These are phyloP conservation scores for Gossypium thurberi DNA, from an alignment of 345 rosid genomes.

Conservation along the genomic window DNA sequence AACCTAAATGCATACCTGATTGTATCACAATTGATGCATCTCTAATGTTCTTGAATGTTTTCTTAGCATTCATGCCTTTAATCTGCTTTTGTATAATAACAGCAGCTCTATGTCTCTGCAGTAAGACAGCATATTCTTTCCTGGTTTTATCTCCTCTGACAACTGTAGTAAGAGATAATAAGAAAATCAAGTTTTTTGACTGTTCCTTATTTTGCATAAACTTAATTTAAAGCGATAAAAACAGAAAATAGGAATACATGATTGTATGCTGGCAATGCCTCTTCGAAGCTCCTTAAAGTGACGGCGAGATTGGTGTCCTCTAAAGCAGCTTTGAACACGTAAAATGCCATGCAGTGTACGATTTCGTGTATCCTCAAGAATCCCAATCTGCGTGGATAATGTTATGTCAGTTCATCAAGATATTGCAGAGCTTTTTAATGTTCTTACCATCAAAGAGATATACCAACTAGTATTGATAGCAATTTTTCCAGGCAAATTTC, in stretches of 20 bases:
- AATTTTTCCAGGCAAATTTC: neutral
- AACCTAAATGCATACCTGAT: conserved; percentile 44
- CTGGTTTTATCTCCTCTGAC: conserved; percentile 67
- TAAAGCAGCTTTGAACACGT: conserved; percentile 90
- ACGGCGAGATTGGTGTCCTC: conserved; percentile 83
- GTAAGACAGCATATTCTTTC: conserved; percentile 56
- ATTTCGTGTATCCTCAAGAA: conserved; percentile 95
- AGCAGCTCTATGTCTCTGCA: conserved; percentile 79
- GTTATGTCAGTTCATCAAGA: neutral
- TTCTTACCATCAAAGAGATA: neutral
- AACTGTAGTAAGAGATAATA: conserved; percentile 42
- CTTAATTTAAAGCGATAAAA: neutral
- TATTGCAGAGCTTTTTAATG: neutral
- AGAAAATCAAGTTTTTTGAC: conserved; percentile 2
- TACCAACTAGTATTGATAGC: neutral
- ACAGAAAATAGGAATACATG: conserved; percentile 47
- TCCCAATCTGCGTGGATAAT: conserved; percentile 64
- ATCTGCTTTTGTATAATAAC: conserved; percentile 60
- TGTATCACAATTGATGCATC: conserved; percentile 64
- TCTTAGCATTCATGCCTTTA: conserved; percentile 44
- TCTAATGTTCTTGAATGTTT: conserved; percentile 35
- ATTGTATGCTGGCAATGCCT: conserved; percentile 63
- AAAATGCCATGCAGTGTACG: conserved; percentile 93
- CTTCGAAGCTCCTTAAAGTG: conserved; percentile 51
- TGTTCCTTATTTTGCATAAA: neutral